Base-by-base conservation (phyloP, 2,329 filamentous ascomycete genomes). In the Trichoderma cornu-damae region DNA sequence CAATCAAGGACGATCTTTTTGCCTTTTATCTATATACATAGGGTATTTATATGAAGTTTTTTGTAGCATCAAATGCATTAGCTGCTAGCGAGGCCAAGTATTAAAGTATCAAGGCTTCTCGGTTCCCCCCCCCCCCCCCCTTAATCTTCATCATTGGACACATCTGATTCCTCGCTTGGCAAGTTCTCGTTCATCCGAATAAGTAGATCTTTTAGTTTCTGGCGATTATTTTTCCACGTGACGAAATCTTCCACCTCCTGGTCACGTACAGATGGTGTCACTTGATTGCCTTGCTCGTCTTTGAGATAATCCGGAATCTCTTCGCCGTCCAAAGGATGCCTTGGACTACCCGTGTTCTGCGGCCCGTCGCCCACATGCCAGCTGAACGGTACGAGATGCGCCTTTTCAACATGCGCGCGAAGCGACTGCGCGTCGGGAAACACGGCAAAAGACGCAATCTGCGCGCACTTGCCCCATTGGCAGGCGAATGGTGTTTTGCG, bases 331-430 rank as follows among this genome's bases (percentile, higher is more conserved):
- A 61, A 8, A 52, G 35, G 38, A 60, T 71, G 62, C 11, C 28
- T 30, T 3, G 32, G 42, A 2, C n/a, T 12, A 7, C 42, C 34
- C 6, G 7, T 37, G 5, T 82, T 82, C 56, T 69, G 72, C 7
- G 78, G 78, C 0, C 84, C 84, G 52, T 86, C 84, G 14, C 84
- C 84, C 40, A 79, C 71, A 60, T 84, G 76, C 83, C 83, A 86
- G 35, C 73, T 71, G 57, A 81, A 71, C 2, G 78, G 76, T 11
- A 73, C 65, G 43, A 86, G 68, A 64, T 87, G 84, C n/a, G 62
- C 64, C 59, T 75, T 66, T 53, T 85, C 77, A 34, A 85, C 64
- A 61, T 87, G 84, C 1, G 65, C 62, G n/a, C 69, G 61, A 63
- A 84, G 79, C 4, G 71, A 69, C 2, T 69, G 61, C 12, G 67